Base-by-base conservation (phyloP, 257 asterid genomes). In the Lycium barbarum region DNA sequence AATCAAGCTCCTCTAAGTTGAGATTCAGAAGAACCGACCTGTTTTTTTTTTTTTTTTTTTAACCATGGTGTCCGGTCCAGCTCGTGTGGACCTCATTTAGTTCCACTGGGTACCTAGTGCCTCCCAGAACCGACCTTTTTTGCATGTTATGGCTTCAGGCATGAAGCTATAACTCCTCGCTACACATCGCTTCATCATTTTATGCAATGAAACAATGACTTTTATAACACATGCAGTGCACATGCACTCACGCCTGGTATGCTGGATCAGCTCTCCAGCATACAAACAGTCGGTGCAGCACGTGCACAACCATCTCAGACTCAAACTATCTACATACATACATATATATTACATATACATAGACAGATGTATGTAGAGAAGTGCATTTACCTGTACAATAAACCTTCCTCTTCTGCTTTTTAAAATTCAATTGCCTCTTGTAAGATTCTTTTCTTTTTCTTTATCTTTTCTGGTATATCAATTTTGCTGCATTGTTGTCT, bases 361-460 rank as follows among this genome's bases (percentile, higher is more conserved):
- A 2, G 58, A 22, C 81, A 51, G 11, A 38, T 76, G 45, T 76
- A 22, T 76, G 63, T 76, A 51, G 63, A 51, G 63, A 76, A 76
- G 6, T 51, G 26, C 82, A 51, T 55, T 63, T 35, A 14, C n/a
- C 81, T 74, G 9, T 49, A 74, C 59, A 20, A 49, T 74, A 49
- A 22, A 74, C 82, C 82, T 51, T 51, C 82, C 26, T 26, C 45
- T 53, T 78, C 33, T 14, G 26, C 8, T 53, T 53, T 26, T 53
- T 8, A 61, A 74, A 53, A 78, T 78, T 53, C 65, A 51, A 33
- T 78, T 33, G 49, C 65, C 82, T 78, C 82, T 53, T 78, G 8
- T 51, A 53, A 33, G 49, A 78, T 78, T 0, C 81, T 22, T 15
- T 8, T 53, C 40, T 26, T 78, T 78, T 8, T 17, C 8, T 2